Base-by-base conservation (phyloP, 2,329 filamentous ascomycete species). In the Rutstroemia sp. region DNA sequence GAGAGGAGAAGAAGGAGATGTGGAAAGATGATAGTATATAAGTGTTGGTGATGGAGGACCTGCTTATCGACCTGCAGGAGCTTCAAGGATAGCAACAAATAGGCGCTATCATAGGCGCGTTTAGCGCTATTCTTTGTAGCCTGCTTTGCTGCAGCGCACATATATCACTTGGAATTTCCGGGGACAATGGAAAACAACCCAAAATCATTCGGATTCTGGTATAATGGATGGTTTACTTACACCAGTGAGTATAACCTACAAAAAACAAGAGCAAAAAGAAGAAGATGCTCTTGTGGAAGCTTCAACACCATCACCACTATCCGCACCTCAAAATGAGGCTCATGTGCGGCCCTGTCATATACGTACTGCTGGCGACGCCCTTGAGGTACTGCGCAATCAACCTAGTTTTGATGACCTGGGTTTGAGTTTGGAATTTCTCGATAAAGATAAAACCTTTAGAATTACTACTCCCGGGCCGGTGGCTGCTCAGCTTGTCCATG, bases 401-500 rank as follows among this genome's bases (percentile, higher is more conserved):
- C 87, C 87, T 3, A 78, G 80, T 64, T 79, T 83, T 61, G 77
- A 81, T 9, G 73, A 74, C 2, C 72, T 90, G 1, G 70, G 77
- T 6, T 71, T 72, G 0, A 73, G 77, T 5, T 70, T 91, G 41
- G 69, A 69, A 12, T 85, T 79, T 61, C 72, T 90, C 4, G 65
- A 70, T 23, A 64, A 70, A 46, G 65, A 67, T 46, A 52, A 57
- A 19, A 58, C 60, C 4, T 82, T 87, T 66, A 79, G 80, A 62
- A 77, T 92, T 50, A 75, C 77, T 46, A 70, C 75, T 2, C 85
- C 90, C 3, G 80, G 80, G 34, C 85, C 92, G 1, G 74, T 82
- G 59, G 81, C 84, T 56, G 84, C 90, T 19, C 88, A 91, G 64
- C 81, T 96, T 34, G 76, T 92, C 52, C 85, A 91, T 66, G 74